Evolutionary conservation across 352 stramenopile genomes (phyloP), one percentile per base, ranked within the genome.

Genomic region (Globisporangium spinosum): DNA sequence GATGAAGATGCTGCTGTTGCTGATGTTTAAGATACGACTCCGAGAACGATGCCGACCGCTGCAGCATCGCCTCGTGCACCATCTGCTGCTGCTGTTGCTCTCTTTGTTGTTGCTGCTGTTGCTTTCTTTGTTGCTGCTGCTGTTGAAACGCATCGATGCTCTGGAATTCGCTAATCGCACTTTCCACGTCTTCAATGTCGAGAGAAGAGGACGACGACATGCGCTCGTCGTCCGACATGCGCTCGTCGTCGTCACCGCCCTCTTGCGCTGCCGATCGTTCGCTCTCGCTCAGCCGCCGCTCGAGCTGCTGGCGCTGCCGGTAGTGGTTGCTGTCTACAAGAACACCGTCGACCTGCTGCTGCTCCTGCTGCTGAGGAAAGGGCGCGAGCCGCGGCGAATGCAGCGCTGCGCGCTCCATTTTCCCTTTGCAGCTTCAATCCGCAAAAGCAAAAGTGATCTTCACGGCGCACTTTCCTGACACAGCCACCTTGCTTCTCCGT

Each of bases 161-260:
- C 22, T 67, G 47, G 47, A 61, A 62, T 9, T 59, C 47, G 8
- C 34, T 67, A 12, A 32, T 61, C 40, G 25, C 63, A 60, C 55
- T 72, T 58, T 40, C 56, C 9, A 45, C 65, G 6, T 72, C 67
- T 43, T 80, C 76, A 32, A 80, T 76, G 40, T 75, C 77, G 10
- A 84, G 58, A 27, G 69, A 85, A 2, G 80, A 85, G 20, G 69
- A 72, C 29, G 78, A 87, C 22, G 69, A 78, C 80, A 89, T 89
- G 59, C 77, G 84, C 68, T 87, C 80, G 64, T 89, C 80, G 51
- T 84, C 78, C 3, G 79, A 87, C 79, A 87, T 87, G 72, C 68
- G 73, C 63, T 70, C 77, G 58, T 88, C 77, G 22, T 80, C 76
- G 17, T 64, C 71, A 0, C 4, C 22, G 7, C 7, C 17, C 23